Evolutionary conservation across 352 stramenopile genomes (phyloP).

Genomic region (Globisporangium perplexum): DNA sequence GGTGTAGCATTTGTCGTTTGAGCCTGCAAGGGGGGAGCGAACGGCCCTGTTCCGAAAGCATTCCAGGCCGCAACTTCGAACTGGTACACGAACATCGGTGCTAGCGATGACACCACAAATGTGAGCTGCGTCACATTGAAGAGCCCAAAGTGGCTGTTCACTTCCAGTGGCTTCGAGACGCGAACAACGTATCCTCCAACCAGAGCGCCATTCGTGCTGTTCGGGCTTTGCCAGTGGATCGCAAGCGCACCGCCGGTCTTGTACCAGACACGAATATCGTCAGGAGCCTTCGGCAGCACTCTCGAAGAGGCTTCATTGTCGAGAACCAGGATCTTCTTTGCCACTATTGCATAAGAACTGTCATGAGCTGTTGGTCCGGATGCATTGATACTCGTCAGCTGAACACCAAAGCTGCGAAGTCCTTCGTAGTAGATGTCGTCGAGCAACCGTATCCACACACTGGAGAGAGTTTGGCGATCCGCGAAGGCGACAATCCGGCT

Average conservation of each 20-base stretch:
- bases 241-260: slow-evolving; percentile 46
- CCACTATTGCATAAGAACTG: slow-evolving; percentile 14
- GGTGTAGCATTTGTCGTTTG: slow-evolving; percentile 26
- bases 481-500: slow-evolving; percentile 18
- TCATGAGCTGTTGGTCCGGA: background rate
- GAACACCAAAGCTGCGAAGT: slow-evolving; percentile 32
- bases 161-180: slow-evolving; percentile 10
- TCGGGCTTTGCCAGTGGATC: slow-evolving; percentile 21
- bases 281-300: slow-evolving; percentile 17
- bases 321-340: slow-evolving; percentile 25
- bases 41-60: slow-evolving; percentile 31
- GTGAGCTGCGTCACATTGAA: slow-evolving; percentile 29
- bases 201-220: background rate
- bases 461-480: slow-evolving; percentile 27
- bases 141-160: slow-evolving; percentile 16
- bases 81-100: slow-evolving; percentile 21
- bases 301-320: slow-evolving; percentile 42
- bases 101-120: slow-evolving; percentile 38
- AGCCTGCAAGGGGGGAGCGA: slow-evolving; percentile 14
- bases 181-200: slow-evolving; percentile 34
- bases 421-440: slow-evolving; percentile 38
- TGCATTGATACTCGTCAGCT: slow-evolving; percentile 17
- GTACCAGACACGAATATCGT: slow-evolving; percentile 7
- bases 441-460: slow-evolving; percentile 37
- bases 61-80: slow-evolving; percentile 49